Percentiles rank a stretch among this genome's conserved stretches.
These are phyloP conservation scores for Scutellaria barbata DNA, from an alignment of 257 asterid genomes.

Conservation along the genomic window DNA sequence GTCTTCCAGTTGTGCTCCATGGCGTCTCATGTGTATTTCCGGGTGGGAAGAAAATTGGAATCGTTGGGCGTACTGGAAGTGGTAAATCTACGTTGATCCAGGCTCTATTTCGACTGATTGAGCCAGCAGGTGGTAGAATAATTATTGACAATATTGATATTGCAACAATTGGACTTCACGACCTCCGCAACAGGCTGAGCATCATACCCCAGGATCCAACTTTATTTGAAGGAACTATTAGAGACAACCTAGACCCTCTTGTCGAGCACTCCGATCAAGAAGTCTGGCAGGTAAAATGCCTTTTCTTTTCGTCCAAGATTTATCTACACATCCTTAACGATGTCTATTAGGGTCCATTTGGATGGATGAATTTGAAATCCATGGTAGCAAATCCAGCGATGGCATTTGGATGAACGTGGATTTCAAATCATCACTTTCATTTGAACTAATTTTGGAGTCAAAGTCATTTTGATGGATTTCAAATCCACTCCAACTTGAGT, in stretches of 20 bases:
- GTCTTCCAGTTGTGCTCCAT: slow-evolving; percentile 95
- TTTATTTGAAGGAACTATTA: slow-evolving; percentile 93
- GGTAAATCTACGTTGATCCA: slow-evolving; percentile 98
- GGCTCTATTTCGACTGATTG: slow-evolving; percentile 91
- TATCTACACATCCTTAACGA: no score
- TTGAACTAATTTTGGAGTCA: no score
- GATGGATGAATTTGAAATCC: no score
- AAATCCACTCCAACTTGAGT: no score
- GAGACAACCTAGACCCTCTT: slow-evolving; percentile 92
- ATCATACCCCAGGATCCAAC: slow-evolving; percentile 99
- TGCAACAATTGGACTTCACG: slow-evolving; percentile 86
- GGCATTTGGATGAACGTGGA: no score
- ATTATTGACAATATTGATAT: slow-evolving; percentile 89
- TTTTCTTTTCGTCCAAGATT: slow-evolving; percentile 1
- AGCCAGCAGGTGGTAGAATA: slow-evolving; percentile 91
- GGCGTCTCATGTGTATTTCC: slow-evolving; percentile 88
- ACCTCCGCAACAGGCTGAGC: slow-evolving; percentile 85
- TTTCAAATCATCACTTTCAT: no score
- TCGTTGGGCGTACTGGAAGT: slow-evolving; percentile 99
- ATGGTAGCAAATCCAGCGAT: no score
- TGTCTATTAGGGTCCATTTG: no score
- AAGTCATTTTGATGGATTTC: no score
- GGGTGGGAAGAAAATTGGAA: slow-evolving; percentile 94
- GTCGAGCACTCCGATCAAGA: slow-evolving; percentile 86
- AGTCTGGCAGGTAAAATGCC: slow-evolving; percentile 73